These are phyloP conservation scores for Rhizopus microsporus DNA, from an alignment of 371 early-diverging fungal species.

Conservation along the genomic window DNA sequence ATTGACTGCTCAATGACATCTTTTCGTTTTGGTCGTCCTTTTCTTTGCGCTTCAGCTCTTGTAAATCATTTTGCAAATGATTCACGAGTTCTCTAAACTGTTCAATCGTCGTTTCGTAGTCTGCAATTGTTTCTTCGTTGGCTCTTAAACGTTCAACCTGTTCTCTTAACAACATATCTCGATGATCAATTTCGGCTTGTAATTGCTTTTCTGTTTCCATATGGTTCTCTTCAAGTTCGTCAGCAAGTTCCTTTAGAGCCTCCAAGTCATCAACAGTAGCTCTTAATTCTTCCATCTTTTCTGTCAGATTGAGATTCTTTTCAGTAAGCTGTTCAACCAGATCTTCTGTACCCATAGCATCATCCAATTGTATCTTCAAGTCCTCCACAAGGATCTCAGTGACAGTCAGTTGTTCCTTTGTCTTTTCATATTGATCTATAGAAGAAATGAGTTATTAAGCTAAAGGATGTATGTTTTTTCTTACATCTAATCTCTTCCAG, in stretches of 20 bases:
- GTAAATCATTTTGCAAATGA: constrained; percentile 73
- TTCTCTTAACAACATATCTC: constrained; percentile 70
- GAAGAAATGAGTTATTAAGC: constrained; percentile 20
- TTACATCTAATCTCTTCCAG: constrained; percentile 55
- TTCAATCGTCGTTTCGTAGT: constrained; percentile 81
- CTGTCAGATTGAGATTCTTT: constrained; percentile 74
- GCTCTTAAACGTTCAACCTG: constrained; percentile 59
- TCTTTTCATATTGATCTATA: constrained; percentile 50
- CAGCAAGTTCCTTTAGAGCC: constrained; percentile 86
- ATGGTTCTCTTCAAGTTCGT: constrained; percentile 90
- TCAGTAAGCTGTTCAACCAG: constrained; percentile 78
- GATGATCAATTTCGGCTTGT: constrained; percentile 80
- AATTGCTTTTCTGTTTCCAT: constrained; percentile 84
- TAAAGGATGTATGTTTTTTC: constrained; percentile 3
- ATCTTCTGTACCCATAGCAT: constrained; percentile 78
- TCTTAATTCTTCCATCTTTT: constrained; percentile 78
- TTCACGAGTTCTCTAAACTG: constrained; percentile 87
- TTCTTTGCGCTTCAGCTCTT: constrained; percentile 68
- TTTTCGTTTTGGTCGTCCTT: constrained; percentile 54
- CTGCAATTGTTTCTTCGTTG: constrained; percentile 80
- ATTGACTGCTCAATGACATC: constrained; percentile 62
- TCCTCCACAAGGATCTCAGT: constrained; percentile 80
- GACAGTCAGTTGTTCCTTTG: constrained; percentile 55
- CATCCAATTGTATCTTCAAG: constrained; percentile 82
- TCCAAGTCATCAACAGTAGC: constrained; percentile 85